phyloP scores from a whole-genome alignment of 2,329 filamentous ascomycete species.

The Sphaerostilbella broomeana region DNA sequence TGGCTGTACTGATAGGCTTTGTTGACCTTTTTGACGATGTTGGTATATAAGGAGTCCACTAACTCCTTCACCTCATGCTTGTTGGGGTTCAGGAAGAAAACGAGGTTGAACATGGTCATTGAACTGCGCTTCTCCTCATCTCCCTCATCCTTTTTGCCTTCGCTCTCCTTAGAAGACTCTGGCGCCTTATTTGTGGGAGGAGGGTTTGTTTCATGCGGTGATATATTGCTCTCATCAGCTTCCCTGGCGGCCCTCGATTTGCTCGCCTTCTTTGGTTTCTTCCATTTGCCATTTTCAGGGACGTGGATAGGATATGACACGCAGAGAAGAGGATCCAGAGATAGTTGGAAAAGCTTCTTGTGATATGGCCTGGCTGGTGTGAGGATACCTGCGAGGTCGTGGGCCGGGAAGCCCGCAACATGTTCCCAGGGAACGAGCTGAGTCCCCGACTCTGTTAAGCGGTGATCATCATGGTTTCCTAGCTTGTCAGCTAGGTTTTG shows the following conservation, averaged over 20 bases:
- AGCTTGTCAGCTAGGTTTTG: conserved; percentile 37
- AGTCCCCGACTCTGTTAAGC: conserved; percentile 48
- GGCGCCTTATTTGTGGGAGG: conserved; percentile 1
- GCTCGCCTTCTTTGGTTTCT: conserved; percentile 52
- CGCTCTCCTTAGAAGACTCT: conserved; percentile 22
- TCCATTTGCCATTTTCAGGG: conserved; percentile 72
- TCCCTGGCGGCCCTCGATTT: conserved; percentile 30
- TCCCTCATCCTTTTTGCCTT: conserved; percentile 40
- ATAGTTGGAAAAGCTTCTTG: conserved; percentile 76
- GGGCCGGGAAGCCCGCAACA: conserved; percentile 66
- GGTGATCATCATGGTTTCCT: conserved; percentile 49
- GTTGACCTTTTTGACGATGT: conserved; percentile 86
- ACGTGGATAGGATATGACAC: conserved; percentile 80
- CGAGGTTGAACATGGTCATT: conserved; percentile 97
- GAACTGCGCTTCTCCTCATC: conserved; percentile 57
- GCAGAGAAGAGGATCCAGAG: conserved; percentile 71
- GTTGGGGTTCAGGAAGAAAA: conserved; percentile 81
- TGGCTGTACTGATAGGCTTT: conserved; percentile 92
- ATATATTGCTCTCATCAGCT: conserved; percentile 26
- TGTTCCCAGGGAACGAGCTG: conserved; percentile 63
- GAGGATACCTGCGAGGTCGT: conserved; percentile 72
- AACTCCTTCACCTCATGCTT: conserved; percentile 69
- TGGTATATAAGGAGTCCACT: conserved; percentile 71
- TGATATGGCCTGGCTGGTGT: conserved; percentile 71
- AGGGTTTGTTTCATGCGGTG: conserved; percentile 21